Evolutionary conservation across 345 rosid genomes (phyloP), one percentile per base, ranked within the genome.

Genomic region (Hibiscus mutabilis): DNA sequence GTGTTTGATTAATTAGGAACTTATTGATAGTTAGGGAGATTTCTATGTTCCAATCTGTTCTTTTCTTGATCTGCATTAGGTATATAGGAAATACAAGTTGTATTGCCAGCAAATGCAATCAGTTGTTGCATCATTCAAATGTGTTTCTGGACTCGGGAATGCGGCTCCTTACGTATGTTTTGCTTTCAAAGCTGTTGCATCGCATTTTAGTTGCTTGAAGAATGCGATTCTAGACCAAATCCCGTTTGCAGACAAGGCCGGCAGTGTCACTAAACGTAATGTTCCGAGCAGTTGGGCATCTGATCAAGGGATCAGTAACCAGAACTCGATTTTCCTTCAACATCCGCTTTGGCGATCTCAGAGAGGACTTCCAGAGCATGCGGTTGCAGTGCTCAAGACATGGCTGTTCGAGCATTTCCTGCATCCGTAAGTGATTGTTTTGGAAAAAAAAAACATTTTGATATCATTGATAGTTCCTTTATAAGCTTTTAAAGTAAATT

Each of bases 401-500:
- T 83, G 86, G 83, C 66, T 83, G 11, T 83, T 80, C 1, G 82
- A 83, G n/a, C 80, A 83, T 69, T 83, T 83, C 56, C 59, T 83
- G 53, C 83, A 80, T 29, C 86, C 86, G 83, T 83, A 37, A 78
- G 83, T 74, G 29, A 11, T 53, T 35, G 68, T 6, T 64, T 14
- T 3, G 15, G 1, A 9, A 0, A 21, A 21, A 21, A n/a, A 42
- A 11, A 0, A 42, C 2, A 40, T 9, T 64, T 64, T 1, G 25
- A 40, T 40, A 64, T 8, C 11, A 5, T 55, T 21, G 60, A 44
- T 21, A 1, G 55, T 66, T 66, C 7, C 4, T n/a, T 25, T 59
- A 25, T 19, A 42, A 18, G 19, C 9, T 14, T 13, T 3, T 21
- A 13, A 5, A 19, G 11, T 37, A 65, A 33, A 40, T 61, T 11